Evolutionary conservation across 208 protist species (phyloP).

Genomic region (Strigomonas culicis): DNA sequence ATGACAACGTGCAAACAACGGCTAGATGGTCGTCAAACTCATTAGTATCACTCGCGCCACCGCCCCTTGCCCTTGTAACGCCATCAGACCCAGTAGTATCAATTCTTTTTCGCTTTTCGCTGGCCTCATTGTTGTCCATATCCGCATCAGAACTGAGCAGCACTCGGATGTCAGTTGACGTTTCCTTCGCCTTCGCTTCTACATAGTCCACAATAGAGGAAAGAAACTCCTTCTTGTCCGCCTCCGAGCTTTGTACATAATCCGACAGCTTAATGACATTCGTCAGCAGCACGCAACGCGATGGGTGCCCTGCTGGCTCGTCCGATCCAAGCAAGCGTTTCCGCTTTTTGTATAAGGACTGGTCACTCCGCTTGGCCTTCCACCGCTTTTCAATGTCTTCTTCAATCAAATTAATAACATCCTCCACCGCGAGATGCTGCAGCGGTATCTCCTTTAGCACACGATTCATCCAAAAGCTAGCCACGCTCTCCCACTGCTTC

Average conservation of each 20-base stretch:
- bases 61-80: neutral
- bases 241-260: conserved; percentile 17
- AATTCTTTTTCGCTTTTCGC: conserved; percentile 3
- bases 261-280: conserved; percentile 38
- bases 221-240: conserved; percentile 24
- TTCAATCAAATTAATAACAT: conserved; percentile 53
- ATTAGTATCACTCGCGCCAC: neutral
- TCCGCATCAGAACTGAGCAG: conserved; percentile 29
- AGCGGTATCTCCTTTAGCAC: conserved; percentile 62
- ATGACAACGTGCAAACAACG: conserved; percentile 46
- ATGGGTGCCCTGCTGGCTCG: conserved; percentile 44
- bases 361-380: conserved; percentile 41
- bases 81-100: conserved; percentile 8
- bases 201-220: conserved; percentile 33
- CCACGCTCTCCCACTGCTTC: conserved; percentile 76
- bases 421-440: conserved; percentile 51
- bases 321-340: conserved; percentile 40
- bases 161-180: conserved; percentile 21
- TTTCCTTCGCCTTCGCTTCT: conserved; percentile 33
- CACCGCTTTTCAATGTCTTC: conserved; percentile 64
- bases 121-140: conserved; percentile 3
- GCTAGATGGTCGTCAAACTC: conserved; percentile 64
- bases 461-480: conserved; percentile 73
- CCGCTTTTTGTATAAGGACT: conserved; percentile 58
- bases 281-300: conserved; percentile 48